Evolutionary conservation across 345 rosid genomes (phyloP), one percentile per base, ranked within the genome.

Genomic region (Corymbia maculata): DNA sequence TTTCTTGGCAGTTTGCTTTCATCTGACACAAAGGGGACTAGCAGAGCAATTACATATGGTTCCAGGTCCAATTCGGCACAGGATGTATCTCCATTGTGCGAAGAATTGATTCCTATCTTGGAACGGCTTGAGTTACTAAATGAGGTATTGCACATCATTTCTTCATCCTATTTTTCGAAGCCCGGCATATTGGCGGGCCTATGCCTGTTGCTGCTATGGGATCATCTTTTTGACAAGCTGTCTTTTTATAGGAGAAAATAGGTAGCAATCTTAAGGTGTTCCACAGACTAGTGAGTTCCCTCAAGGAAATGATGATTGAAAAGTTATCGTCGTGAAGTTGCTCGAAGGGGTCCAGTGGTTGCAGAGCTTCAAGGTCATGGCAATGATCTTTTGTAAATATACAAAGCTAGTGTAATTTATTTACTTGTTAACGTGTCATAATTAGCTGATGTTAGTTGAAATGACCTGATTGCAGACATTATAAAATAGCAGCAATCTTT

Each of bases 231-330:
- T 49, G 50, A 61, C 13, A 55, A 87, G 28, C 42, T 10, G 10
- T 30, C 64, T 44, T 88, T 89, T 79, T 70, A 84, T 21, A 96
- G 99, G 97, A 95, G 59, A 97, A 97, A 91, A 90, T 93, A 5
- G 98, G 98, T 70, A 96, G 91, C 91, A 91, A 93, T 91, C 94
- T 96, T 32, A 98, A 95, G 93, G 93, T 98, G 86, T 98, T 98
- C 92, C 91, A 92, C 30, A 93, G 99, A 90, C 91, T 96, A 85
- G 98, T 95, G 61, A 86, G 94, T 24, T 93, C 97, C 10, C 95
- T 98, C 21, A 94, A 98, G 92, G 99, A 97, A 93, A 89, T 93
- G 90, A 90, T 95, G 28, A 92, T 96, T 89, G 96, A 94, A 86
- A 95, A 93, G 82, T 85, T 93, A 82, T 85, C 91, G 2, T 82